Conservation (phyloP, 78 protist species). For the Cavenderia fasciculata region DNA sequence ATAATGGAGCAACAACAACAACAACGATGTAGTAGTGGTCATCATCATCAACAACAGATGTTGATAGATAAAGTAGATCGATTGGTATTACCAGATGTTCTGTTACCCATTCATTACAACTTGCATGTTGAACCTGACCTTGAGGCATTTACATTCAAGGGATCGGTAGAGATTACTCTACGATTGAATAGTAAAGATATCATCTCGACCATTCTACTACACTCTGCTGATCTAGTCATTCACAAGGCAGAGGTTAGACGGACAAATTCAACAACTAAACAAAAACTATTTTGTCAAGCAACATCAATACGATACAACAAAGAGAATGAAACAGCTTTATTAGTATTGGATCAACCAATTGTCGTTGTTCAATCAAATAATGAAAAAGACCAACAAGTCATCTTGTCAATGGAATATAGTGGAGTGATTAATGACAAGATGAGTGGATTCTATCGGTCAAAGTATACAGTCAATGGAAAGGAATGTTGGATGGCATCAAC, state of each 20-base stretch:
- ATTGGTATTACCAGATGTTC: constrained; percentile 63
- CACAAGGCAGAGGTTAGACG: background rate
- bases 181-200: background rate
- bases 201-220: constrained; percentile 5
- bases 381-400: constrained; percentile 1
- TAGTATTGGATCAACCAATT: background rate
- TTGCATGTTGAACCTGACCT: constrained; percentile 40
- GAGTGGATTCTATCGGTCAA: constrained; percentile 77
- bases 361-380: background rate
- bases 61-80: too few species aligned
- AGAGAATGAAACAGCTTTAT: background rate
- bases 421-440: constrained; percentile 52
- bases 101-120: constrained; percentile 38
- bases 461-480: constrained; percentile 54
- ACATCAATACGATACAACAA: background rate
- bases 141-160: constrained; percentile 38
- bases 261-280: too few species aligned
- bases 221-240: constrained; percentile 24
- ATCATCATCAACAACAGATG: too few species aligned
- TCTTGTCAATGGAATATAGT: background rate
- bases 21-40: too few species aligned
- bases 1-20: too few species aligned
- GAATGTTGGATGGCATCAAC: constrained; percentile 85
- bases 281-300: too few species aligned
- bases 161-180: constrained; percentile 18